Evolutionary conservation across 2,329 filamentous ascomycete species (phyloP).

Genomic region (Amylocarpus encephaloides): DNA sequence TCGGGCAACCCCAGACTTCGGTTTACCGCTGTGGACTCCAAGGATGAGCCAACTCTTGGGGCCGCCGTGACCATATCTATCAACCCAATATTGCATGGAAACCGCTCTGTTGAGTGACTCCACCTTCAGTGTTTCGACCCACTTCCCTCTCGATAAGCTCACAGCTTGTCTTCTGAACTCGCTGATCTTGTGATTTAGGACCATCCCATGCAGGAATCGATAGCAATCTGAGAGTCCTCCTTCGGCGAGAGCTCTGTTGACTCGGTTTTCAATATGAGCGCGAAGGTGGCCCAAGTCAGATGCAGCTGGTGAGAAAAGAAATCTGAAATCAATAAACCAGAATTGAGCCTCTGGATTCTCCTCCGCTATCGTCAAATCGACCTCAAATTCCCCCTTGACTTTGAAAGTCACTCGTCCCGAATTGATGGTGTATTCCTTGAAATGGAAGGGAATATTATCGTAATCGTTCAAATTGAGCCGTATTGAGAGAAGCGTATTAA

Average conservation of each 20-base stretch:
- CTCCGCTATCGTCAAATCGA: slow-evolving; percentile 84
- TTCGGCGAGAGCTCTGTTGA: slow-evolving; percentile 64
- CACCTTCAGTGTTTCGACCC: slow-evolving; percentile 71
- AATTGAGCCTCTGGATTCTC: slow-evolving; percentile 80
- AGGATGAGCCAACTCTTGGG: slow-evolving; percentile 89
- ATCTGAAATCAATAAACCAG: slow-evolving; percentile 89
- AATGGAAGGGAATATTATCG: slow-evolving; percentile 66
- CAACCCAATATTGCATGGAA: slow-evolving; percentile 85
- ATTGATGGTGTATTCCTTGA: slow-evolving; percentile 70
- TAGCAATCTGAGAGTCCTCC: slow-evolving; percentile 77
- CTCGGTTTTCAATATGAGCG: slow-evolving; percentile 58
- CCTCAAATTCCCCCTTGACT: slow-evolving; percentile 79
- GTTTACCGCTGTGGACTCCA: slow-evolving; percentile 63
- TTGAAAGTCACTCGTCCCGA: slow-evolving; percentile 88
- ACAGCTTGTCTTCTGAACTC: slow-evolving; percentile 72
- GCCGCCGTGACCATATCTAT: slow-evolving; percentile 47
- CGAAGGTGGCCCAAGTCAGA: slow-evolving; percentile 54
- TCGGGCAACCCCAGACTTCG: slow-evolving; percentile 37
- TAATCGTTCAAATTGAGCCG: slow-evolving; percentile 81
- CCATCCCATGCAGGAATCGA: slow-evolving; percentile 77
- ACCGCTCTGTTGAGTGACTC: slow-evolving; percentile 76
- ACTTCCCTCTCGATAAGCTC: slow-evolving; percentile 61
- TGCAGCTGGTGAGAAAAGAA: slow-evolving; percentile 68
- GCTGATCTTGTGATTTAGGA: slow-evolving; percentile 84
- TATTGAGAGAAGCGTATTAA: slow-evolving; percentile 78